Evolutionary conservation across 805 yeast species (phyloP).

Genomic region (Crinitomyces ghanaensis): DNA sequence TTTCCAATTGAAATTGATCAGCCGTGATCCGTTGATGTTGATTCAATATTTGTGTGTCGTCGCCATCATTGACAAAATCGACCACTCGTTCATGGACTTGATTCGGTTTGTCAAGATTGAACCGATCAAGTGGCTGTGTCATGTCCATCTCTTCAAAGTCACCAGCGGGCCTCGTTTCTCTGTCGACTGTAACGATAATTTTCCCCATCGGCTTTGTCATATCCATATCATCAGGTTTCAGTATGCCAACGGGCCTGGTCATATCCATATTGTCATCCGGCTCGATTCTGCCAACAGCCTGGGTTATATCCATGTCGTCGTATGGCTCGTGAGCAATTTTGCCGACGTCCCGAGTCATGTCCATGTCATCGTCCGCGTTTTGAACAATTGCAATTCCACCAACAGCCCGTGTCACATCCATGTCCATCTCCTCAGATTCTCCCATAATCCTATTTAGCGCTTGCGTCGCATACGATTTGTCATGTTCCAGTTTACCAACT

Average conservation of each 20-base stretch:
- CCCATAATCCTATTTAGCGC: not conserved
- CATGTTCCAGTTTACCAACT: not conserved
- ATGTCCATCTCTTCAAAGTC: slow-evolving; percentile 6
- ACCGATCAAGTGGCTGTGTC: slow-evolving; percentile 4
- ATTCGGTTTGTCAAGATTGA: not conserved
- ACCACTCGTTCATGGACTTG: not conserved
- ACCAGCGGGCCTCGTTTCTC: not conserved
- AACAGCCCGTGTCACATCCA: slow-evolving; percentile 4
- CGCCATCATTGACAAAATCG: not conserved
- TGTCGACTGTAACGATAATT: slow-evolving; percentile 1
- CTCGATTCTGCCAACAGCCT: slow-evolving; percentile 4
- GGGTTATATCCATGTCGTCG: slow-evolving; percentile 5
- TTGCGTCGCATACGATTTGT: not conserved
- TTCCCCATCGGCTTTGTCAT: slow-evolving; percentile 9
- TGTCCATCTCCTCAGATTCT: not conserved
- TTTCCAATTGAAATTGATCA: not conserved
- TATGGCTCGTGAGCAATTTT: not conserved
- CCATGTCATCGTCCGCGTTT: not conserved
- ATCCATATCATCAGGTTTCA: slow-evolving; percentile 5
- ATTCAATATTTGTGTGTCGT: slow-evolving; percentile 8
- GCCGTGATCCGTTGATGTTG: not conserved
- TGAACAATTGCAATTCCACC: not conserved
- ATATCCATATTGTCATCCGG: slow-evolving; percentile 13
- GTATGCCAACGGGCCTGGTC: slow-evolving; percentile 3
- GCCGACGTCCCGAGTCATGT: not conserved